Evolutionary conservation across 2,329 filamentous ascomycete species (phyloP), one percentile per base, ranked within the genome.

Genomic region (Beauveria sp.): DNA sequence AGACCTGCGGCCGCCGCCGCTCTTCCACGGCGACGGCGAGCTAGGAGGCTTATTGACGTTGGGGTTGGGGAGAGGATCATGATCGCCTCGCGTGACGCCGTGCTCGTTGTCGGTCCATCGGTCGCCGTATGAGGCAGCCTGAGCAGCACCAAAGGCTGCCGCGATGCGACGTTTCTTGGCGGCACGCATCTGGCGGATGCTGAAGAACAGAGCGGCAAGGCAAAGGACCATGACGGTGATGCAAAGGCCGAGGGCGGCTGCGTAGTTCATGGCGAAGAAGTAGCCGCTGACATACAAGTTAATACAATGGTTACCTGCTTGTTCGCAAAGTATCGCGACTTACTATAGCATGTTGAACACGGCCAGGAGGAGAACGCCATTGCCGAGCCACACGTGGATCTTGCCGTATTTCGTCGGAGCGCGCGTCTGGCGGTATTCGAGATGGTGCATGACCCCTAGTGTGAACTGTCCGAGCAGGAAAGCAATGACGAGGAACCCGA

Each of bases 361-460:
- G 50, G 83, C 85, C 3, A 85, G 67, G 10, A 79, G 69, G 22
- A 87, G 76, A 42, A 83, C 75, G 3, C 79, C 51, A 16, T 84
- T 79, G 2, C 85, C 85, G 3, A 85, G 72, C 79, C 83, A 84
- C 22, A 83, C 71, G 70, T 88, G 85, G 26, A 82, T 73, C 20
- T 75, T 79, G 58, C 80, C 77, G 40, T 84, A 75, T 65, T 77
- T 76, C 28, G 82, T 83, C 1, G 80, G 71, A 24, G 75, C 63
- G 61, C 79, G 73, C 2, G 80, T 83, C 69, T 76, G 74, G 67
- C 78, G 80, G 69, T 76, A 84, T 43, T 80, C 74, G 52, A 77
- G 74, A 66, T 87, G 84, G 65, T 86, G 82, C 61, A 84, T 65
- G 64, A 82, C 75, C 31, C 85, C 85, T 16, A 87, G 69, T 1